Evolutionary conservation across 176 grass and related monocot genomes (phyloP).

Genomic region (Themeda triandra): DNA sequence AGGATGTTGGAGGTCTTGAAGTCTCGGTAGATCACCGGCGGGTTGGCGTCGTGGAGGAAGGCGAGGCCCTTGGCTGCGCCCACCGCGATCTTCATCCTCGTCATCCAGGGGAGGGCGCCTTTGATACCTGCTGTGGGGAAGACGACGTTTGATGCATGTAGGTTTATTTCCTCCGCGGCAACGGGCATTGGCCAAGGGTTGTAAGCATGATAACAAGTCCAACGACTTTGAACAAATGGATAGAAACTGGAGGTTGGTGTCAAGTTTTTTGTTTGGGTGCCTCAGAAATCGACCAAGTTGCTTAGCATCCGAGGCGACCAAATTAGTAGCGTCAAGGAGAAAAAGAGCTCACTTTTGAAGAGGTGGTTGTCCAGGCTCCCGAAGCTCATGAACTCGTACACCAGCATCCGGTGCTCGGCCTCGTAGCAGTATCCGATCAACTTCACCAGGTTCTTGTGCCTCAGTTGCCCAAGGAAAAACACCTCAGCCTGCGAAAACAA

Average conservation of each 20-base stretch:
- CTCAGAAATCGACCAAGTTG: neutral
- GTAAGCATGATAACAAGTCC: neutral
- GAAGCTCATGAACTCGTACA: conserved; percentile 79
- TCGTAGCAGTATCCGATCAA: conserved; percentile 85
- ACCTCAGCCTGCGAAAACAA: conserved; percentile 58
- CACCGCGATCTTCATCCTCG: conserved; percentile 63
- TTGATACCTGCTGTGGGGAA: conserved; percentile 33
- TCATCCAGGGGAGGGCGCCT: conserved; percentile 57
- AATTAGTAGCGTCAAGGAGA: neutral
- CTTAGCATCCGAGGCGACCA: neutral
- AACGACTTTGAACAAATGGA: conserved; percentile 3
- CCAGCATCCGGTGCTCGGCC: conserved; percentile 76
- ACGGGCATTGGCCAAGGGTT: neutral
- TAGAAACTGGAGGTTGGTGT: no score
- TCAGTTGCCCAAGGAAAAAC: conserved; percentile 82
- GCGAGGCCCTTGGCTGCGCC: conserved; percentile 73
- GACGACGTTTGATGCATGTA: neutral
- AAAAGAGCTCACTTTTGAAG: conserved; percentile 71
- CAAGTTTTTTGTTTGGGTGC: conserved; percentile 16
- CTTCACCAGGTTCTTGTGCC: conserved; percentile 77
- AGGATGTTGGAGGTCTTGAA: conserved; percentile 81
- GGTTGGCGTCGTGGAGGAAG: conserved; percentile 55
- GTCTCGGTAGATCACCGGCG: conserved; percentile 68
- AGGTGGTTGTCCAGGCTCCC: conserved; percentile 82
- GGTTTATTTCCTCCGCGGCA: conserved; percentile 35